Conservation (phyloP, 1,284 basidiomycete genomes). For the Phellopilus nigrolimitatus region DNA sequence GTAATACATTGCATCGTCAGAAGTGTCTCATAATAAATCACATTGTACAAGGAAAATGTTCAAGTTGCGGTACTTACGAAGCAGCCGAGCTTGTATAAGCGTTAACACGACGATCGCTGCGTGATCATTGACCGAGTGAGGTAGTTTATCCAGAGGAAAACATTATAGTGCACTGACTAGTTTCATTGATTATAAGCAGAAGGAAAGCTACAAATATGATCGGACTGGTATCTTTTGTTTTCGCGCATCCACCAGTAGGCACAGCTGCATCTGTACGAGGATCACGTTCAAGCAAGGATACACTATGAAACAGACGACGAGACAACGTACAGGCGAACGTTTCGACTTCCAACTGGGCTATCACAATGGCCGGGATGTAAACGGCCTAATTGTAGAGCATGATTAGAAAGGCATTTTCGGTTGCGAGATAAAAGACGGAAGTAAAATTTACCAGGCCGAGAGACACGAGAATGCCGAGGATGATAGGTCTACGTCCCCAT, state of each 20-base stretch:
- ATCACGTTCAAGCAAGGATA: not conserved
- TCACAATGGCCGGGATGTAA: conserved; percentile 30
- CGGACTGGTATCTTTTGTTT: conserved; percentile 25
- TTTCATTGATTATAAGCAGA: conserved; percentile 37
- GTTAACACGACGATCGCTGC: conserved; percentile 37
- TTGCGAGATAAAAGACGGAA: not conserved
- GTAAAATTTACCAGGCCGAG: conserved; percentile 8
- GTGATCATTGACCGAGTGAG: not conserved
- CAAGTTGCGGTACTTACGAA: conserved; percentile 30
- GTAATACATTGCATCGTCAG: conserved; percentile 4
- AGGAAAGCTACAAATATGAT: conserved; percentile 38
- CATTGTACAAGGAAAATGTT: not conserved
- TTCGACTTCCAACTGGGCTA: conserved; percentile 32
- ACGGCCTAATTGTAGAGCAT: conserved; percentile 25
- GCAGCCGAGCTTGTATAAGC: conserved; percentile 33
- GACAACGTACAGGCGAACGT: conserved; percentile 32
- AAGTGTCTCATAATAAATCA: not conserved
- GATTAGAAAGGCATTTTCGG: not conserved
- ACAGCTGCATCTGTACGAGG: conserved; percentile 2
- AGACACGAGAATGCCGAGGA: conserved; percentile 7
- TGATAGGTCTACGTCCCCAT: conserved; percentile 12
- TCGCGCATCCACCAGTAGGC: conserved; percentile 7
- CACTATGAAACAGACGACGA: not conserved
- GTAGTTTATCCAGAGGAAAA: not conserved
- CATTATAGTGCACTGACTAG: conserved; percentile 28